These are phyloP conservation scores for Mollisia scopiformis DNA, from an alignment of 2,329 filamentous ascomycete genomes.

Conservation along the genomic window DNA sequence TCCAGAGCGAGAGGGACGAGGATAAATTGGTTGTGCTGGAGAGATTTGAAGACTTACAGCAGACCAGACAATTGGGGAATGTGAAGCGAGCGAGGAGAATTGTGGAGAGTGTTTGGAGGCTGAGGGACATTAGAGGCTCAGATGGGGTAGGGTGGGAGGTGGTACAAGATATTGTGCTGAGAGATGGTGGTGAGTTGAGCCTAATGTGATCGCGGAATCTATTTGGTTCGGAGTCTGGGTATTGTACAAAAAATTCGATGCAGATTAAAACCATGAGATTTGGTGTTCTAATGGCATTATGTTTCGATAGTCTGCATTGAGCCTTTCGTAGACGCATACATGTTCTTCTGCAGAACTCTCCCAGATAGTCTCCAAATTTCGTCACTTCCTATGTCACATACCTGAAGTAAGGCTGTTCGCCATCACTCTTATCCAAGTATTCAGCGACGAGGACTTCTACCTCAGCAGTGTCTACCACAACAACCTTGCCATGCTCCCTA, in stretches of 20 bases:
- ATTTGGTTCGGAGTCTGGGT: too few relatives aligned
- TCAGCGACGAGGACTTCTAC: slow-evolving; percentile 1
- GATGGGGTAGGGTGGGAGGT: not conserved
- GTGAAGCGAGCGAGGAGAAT: not conserved
- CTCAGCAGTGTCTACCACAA: not conserved
- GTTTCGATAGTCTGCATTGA: too few relatives aligned
- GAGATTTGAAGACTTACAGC: not conserved
- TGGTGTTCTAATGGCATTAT: too few relatives aligned
- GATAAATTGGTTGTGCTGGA: not conserved
- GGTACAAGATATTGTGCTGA: not conserved
- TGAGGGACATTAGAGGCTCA: not conserved
- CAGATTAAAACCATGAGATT: too few relatives aligned
- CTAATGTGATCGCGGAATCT: not conserved
- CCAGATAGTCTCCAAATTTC: too few relatives aligned
- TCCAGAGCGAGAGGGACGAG: not conserved
- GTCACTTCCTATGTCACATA: slow-evolving; percentile 1
- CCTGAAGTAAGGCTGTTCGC: slow-evolving; percentile 10
- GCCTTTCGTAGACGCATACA: too few relatives aligned
- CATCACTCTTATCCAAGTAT: slow-evolving; percentile 15
- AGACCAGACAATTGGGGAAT: not conserved
- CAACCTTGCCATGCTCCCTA: not conserved
- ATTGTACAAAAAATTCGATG: not conserved
- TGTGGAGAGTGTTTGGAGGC: not conserved
- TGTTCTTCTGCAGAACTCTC: too few relatives aligned
- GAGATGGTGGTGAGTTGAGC: not conserved